These are phyloP conservation scores for Fragilaria crotonensis DNA, from an alignment of 108 stramenopile genomes.

Conservation along the genomic window DNA sequence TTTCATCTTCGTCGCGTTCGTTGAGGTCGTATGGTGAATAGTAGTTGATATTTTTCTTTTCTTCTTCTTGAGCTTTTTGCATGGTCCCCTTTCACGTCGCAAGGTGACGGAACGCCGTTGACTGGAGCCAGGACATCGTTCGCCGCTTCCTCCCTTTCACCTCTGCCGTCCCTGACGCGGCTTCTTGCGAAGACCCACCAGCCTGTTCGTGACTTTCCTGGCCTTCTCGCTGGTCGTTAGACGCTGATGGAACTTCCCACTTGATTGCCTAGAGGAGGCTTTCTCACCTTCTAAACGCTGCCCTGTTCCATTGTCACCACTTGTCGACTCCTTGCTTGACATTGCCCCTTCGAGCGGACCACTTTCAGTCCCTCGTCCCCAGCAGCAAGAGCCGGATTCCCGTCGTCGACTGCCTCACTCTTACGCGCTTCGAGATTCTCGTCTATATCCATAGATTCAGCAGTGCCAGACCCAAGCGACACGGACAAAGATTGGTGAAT, in stretches of 20 bases:
- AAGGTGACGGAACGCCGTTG: no score
- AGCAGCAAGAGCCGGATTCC: neutral
- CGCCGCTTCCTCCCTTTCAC: neutral
- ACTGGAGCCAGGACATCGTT: neutral
- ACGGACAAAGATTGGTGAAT: neutral
- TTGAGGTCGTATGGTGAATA: slow-evolving; percentile 79
- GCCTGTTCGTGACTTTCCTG: neutral
- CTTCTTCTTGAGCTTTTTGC: slow-evolving; percentile 1
- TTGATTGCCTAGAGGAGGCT: no score
- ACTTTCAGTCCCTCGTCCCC: no score
- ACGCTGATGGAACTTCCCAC: neutral
- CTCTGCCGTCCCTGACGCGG: neutral
- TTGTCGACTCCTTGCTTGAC: no score
- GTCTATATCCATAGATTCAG: neutral
- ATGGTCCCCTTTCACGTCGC: no score
- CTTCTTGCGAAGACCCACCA: neutral
- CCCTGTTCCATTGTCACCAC: no score
- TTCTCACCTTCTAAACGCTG: no score
- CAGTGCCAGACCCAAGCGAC: no score
- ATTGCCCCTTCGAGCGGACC: no score
- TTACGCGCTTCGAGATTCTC: neutral
- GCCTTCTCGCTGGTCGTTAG: neutral
- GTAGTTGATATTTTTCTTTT: slow-evolving; percentile 26
- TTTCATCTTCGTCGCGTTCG: slow-evolving; percentile 82
- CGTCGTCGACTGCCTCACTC: neutral